These are phyloP conservation scores for Alternaria solani DNA, from an alignment of 2,329 filamentous ascomycete species.

Conservation along the genomic window DNA sequence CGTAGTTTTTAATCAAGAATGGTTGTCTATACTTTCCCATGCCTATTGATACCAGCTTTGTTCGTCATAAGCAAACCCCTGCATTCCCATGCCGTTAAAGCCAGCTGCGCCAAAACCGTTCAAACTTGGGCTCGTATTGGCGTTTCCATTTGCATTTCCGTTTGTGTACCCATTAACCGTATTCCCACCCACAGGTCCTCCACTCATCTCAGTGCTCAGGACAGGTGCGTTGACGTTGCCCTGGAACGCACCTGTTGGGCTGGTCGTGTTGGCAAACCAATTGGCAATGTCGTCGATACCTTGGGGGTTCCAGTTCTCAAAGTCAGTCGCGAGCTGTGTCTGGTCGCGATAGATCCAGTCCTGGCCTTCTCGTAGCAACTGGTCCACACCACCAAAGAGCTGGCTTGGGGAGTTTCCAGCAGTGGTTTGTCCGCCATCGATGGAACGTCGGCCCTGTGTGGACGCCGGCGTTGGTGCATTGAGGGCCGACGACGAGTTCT, in stretches of 20 bases:
- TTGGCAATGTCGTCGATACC: constrained; percentile 41
- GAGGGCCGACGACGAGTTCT: constrained; percentile 13
- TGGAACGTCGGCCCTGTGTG: constrained; percentile 34
- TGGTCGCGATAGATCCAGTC: constrained; percentile 71
- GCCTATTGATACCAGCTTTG: constrained; percentile 34
- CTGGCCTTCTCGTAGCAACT: constrained; percentile 68
- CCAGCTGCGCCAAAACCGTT: constrained; percentile 16
- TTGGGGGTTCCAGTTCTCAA: constrained; percentile 66
- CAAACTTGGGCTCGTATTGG: neutral
- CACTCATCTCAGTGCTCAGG: constrained; percentile 22
- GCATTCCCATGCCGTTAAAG: constrained; percentile 23
- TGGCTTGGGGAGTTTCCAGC: constrained; percentile 56
- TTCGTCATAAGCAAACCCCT: constrained; percentile 38
- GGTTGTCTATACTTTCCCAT: neutral
- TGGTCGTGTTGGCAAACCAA: constrained; percentile 37
- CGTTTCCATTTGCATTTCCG: constrained; percentile 17
- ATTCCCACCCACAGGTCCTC: constrained; percentile 26
- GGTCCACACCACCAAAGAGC: constrained; percentile 67
- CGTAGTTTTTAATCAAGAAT: neutral
- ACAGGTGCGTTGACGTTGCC: constrained; percentile 3
- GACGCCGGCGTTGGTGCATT: constrained; percentile 36
- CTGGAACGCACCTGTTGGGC: constrained; percentile 18
- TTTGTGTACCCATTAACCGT: constrained; percentile 17
- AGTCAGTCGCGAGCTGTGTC: constrained; percentile 65
- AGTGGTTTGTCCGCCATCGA: constrained; percentile 36